A percentile compares a stretch with the other conserved stretches of the same genome.
Evolutionary conservation across 176 grass and related monocot species (phyloP).

Genomic region (Microstegium vimineum): DNA sequence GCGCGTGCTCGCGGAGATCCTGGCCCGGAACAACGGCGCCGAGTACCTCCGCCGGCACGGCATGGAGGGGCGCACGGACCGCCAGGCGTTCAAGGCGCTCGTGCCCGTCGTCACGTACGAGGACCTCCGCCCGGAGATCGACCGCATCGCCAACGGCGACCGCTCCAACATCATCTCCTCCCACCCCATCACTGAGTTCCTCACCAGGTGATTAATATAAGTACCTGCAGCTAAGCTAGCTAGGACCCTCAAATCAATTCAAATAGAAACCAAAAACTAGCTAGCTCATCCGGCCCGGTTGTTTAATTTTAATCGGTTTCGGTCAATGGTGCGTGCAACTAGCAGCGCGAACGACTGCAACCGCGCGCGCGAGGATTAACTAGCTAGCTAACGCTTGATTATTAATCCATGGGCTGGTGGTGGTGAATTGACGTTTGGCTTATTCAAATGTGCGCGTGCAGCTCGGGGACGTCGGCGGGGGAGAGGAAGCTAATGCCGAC

Average conservation of each 20-base stretch:
- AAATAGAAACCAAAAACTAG: not conserved
- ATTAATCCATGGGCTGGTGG: not conserved
- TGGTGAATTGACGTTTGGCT: constrained; percentile 8
- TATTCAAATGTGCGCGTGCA: constrained; percentile 28
- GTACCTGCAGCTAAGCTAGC: too few species aligned
- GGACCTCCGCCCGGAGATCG: constrained; percentile 80
- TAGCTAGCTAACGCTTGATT: not conserved
- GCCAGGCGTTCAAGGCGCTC: constrained; percentile 55
- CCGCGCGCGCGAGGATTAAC: not conserved
- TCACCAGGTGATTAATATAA: constrained; percentile 55
- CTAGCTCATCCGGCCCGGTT: too few species aligned
- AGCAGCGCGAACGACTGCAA: not conserved
- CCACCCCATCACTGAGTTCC: constrained; percentile 89
- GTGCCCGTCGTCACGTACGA: constrained; percentile 82
- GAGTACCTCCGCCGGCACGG: constrained; percentile 78
- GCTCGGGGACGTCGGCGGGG: constrained; percentile 93
- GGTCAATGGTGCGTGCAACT: not conserved
- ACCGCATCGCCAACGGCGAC: constrained; percentile 94
- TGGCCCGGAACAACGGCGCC: constrained; percentile 63
- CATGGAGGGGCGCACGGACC: constrained; percentile 61
- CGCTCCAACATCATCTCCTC: constrained; percentile 74
- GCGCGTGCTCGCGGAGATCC: constrained; percentile 68
- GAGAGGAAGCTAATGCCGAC: constrained; percentile 99
- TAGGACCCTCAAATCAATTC: not conserved
- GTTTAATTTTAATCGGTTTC: not conserved